phyloP scores from a whole-genome alignment of 1,284 basidiomycete genomes.

The Neotropicomus parvogracilis region DNA sequence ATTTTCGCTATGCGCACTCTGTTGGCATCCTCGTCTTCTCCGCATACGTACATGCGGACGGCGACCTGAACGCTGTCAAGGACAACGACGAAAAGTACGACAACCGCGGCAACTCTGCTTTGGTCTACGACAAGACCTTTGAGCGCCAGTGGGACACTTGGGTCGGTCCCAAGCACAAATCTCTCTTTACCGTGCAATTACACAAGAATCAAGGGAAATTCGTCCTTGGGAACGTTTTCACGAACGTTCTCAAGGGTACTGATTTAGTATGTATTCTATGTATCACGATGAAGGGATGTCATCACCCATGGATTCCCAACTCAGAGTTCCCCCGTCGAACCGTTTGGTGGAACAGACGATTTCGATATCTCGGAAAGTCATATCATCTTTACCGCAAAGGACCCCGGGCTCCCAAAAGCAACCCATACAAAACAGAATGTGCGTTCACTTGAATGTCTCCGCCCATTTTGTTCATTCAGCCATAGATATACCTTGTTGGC shows the following conservation, averaged over 20 bases:
- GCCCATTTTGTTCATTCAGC: conserved; percentile 8
- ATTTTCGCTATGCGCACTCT: conserved; percentile 62
- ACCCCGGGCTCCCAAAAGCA: conserved; percentile 67
- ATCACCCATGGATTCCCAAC: conserved; percentile 7
- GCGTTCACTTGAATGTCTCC: conserved; percentile 1
- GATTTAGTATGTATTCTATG: conserved; percentile 48
- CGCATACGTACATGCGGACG: conserved; percentile 73
- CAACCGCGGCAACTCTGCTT: conserved; percentile 67
- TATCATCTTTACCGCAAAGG: conserved; percentile 83
- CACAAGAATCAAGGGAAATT: conserved; percentile 49
- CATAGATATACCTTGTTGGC: conserved; percentile 62
- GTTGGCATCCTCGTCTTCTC: conserved; percentile 67
- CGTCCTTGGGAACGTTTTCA: conserved; percentile 49
- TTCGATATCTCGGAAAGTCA: conserved; percentile 67
- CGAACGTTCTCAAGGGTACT: conserved; percentile 61
- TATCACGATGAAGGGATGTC: not conserved
- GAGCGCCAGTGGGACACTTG: conserved; percentile 90
- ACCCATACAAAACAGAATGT: conserved; percentile 82
- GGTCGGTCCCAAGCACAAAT: conserved; percentile 67
- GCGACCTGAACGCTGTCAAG: conserved; percentile 61
- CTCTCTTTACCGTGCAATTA: conserved; percentile 66
- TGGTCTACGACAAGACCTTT: conserved; percentile 76
- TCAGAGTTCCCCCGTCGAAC: conserved; percentile 75
- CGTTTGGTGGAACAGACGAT: conserved; percentile 75
- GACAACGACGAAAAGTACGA: conserved; percentile 69